Evolutionary conservation across 371 early-diverging fungal species (phyloP).

Genomic region (Mortierella sp.): DNA sequence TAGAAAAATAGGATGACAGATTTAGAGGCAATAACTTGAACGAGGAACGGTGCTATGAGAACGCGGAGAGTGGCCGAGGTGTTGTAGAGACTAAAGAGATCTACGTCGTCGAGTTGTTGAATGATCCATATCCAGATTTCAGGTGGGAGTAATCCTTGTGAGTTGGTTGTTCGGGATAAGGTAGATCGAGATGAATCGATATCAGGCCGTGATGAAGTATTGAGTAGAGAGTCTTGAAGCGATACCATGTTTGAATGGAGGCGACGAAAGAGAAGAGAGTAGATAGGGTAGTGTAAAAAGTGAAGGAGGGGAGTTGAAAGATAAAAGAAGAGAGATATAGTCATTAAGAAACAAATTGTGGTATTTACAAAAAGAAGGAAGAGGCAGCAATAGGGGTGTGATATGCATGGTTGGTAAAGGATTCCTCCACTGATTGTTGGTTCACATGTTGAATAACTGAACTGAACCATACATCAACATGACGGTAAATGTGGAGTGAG

Average conservation of each 20-base stretch:
- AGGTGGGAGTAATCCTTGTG: constrained; percentile 16
- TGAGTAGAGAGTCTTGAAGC: neutral
- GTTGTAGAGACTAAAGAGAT: constrained; percentile 41
- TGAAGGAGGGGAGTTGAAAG: too few relatives aligned
- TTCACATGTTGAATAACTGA: too few relatives aligned
- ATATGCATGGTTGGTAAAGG: too few relatives aligned
- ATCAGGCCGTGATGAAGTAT: neutral
- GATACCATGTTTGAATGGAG: neutral
- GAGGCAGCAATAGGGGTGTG: too few relatives aligned
- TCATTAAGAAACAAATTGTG: too few relatives aligned
- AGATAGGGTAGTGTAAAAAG: neutral
- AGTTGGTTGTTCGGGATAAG: neutral
- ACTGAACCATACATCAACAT: too few relatives aligned
- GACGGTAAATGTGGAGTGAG: too few relatives aligned
- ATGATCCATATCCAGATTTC: constrained; percentile 38
- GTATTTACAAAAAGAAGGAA: too few relatives aligned
- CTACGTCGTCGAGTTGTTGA: constrained; percentile 9
- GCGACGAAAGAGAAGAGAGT: neutral
- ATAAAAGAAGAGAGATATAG: too few relatives aligned
- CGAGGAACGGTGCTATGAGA: constrained; percentile 17
- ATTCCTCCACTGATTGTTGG: neutral
- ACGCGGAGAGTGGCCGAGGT: constrained; percentile 27
- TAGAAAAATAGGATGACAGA: constrained; percentile 35
- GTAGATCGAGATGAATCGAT: neutral
- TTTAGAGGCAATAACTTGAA: constrained; percentile 33